phyloP scores from a whole-genome alignment of 352 stramenopile species.

The Globisporangium middletonii region DNA sequence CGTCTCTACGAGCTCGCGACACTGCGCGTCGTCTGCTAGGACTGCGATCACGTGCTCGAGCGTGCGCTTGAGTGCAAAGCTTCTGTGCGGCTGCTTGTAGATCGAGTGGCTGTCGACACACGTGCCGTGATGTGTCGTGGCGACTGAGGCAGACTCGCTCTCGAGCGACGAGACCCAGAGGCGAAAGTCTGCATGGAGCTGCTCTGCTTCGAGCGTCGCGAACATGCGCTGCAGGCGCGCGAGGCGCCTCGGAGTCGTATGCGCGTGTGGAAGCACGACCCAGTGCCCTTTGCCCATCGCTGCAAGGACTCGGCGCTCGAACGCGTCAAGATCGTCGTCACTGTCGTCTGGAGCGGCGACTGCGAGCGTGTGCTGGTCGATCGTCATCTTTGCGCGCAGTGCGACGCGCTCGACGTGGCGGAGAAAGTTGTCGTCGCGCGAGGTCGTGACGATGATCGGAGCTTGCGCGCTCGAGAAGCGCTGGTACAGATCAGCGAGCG shows the following conservation, averaged over 20 bases:
- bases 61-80: conserved; percentile 17
- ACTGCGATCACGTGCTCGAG: conserved; percentile 22
- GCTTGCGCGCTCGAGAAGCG: conserved; percentile 26
- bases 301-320: conserved; percentile 26
- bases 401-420: conserved; percentile 26
- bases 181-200: conserved; percentile 52
- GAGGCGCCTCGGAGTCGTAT: conserved; percentile 18
- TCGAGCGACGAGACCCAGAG: conserved; percentile 39
- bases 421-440: conserved; percentile 28
- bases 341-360: not conserved
- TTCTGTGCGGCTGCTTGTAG: conserved; percentile 10
- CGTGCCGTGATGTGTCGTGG: not conserved
- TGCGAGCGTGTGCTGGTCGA: conserved; percentile 19
- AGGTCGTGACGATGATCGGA: conserved; percentile 27
- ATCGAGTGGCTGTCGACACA: not conserved
- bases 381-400: conserved; percentile 20
- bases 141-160: not conserved
- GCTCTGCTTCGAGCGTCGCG: conserved; percentile 18
- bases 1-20: conserved; percentile 3
- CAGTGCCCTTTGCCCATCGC: conserved; percentile 51
- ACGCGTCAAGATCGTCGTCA: conserved; percentile 10
- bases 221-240: conserved; percentile 24
- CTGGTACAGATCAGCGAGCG: conserved; percentile 23
- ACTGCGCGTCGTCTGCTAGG: conserved; percentile 15
- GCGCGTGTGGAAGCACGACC: conserved; percentile 38